Conservation (phyloP, 2,329 filamentous ascomycete species). For the Graphiopsis chlorocephala region DNA sequence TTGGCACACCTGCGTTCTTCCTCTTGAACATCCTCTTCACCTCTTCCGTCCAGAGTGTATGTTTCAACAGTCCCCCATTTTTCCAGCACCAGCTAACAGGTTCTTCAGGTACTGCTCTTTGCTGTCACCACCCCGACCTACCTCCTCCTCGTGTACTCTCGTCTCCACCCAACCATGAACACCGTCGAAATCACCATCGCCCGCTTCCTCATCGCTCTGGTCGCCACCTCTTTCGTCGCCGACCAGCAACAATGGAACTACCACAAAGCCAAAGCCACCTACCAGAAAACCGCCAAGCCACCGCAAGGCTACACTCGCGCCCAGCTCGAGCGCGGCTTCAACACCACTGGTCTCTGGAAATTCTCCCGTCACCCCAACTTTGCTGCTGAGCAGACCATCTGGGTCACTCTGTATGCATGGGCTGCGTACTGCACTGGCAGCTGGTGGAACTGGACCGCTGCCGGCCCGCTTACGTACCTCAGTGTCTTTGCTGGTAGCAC, state of each 20-base stretch:
- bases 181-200: conserved; percentile 59
- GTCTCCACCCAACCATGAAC: conserved; percentile 53
- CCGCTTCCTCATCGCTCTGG: conserved; percentile 53
- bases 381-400: conserved; percentile 84
- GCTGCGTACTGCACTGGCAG: conserved; percentile 69
- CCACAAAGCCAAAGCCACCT: conserved; percentile 75
- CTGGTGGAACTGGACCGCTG: conserved; percentile 73
- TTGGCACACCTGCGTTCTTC: conserved; percentile 68
- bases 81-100: conserved; percentile 9
- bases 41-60: conserved; percentile 66
- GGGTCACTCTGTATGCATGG: conserved; percentile 88
- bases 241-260: conserved; percentile 93
- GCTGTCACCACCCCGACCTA: conserved; percentile 79
- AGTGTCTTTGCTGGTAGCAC: conserved; percentile 87
- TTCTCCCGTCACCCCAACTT: conserved; percentile 95
- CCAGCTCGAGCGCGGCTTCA: conserved; percentile 87
- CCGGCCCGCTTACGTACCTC: conserved; percentile 68
- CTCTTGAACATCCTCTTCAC: conserved; percentile 90
- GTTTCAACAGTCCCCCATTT: conserved; percentile 18
- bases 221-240: conserved; percentile 72
- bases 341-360: conserved; percentile 78
- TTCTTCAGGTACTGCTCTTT: conserved; percentile 66
- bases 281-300: conserved; percentile 70
- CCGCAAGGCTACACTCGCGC: conserved; percentile 58
- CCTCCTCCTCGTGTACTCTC: conserved; percentile 68